phyloP scores from a whole-genome alignment of 208 protist species.

The Strigomonas culicis region DNA sequence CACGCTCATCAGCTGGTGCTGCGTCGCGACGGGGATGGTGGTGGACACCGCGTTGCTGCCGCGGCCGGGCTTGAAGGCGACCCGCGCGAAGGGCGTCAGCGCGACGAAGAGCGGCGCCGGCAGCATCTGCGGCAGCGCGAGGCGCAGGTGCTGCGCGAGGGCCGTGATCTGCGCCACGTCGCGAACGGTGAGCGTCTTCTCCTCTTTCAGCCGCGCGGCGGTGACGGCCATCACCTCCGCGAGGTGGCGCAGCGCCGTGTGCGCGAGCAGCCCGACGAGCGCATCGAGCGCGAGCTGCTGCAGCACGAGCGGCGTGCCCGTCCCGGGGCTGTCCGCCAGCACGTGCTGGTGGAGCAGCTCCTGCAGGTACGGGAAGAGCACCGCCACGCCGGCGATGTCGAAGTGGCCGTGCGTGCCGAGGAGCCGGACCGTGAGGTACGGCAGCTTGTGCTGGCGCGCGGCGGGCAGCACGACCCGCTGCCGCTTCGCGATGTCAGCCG shows the following conservation, averaged over 20 bases:
- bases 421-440: slow-evolving; percentile 59
- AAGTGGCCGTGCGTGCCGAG: slow-evolving; percentile 67
- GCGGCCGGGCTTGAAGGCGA: slow-evolving; percentile 81
- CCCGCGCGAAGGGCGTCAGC: slow-evolving; percentile 61
- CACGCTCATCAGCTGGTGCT: slow-evolving; percentile 85
- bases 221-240: slow-evolving; percentile 49
- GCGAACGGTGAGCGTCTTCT: slow-evolving; percentile 34
- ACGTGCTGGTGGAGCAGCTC: slow-evolving; percentile 24
- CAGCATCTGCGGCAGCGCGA: slow-evolving; percentile 72
- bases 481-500: slow-evolving; percentile 55
- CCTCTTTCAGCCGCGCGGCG: slow-evolving; percentile 45
- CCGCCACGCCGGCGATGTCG: slow-evolving; percentile 37
- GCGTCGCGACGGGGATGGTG: slow-evolving; percentile 83
- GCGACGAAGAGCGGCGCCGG: slow-evolving; percentile 76
- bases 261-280: slow-evolving; percentile 44
- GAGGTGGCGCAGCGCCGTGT: slow-evolving; percentile 56
- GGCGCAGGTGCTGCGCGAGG: slow-evolving; percentile 58
- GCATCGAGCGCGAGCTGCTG: slow-evolving; percentile 54
- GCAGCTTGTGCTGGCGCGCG: slow-evolving; percentile 40
- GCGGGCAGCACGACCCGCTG: slow-evolving; percentile 25
- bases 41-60: slow-evolving; percentile 67
- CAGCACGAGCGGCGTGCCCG: slow-evolving; percentile 36
- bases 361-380: slow-evolving; percentile 68
- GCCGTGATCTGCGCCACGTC: slow-evolving; percentile 68
- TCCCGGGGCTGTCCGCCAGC: slow-evolving; percentile 12